Evolutionary conservation across 164 flowering plant genomes (phyloP), one percentile per base, ranked within the genome.

Genomic region (Buxus sempervirens): DNA sequence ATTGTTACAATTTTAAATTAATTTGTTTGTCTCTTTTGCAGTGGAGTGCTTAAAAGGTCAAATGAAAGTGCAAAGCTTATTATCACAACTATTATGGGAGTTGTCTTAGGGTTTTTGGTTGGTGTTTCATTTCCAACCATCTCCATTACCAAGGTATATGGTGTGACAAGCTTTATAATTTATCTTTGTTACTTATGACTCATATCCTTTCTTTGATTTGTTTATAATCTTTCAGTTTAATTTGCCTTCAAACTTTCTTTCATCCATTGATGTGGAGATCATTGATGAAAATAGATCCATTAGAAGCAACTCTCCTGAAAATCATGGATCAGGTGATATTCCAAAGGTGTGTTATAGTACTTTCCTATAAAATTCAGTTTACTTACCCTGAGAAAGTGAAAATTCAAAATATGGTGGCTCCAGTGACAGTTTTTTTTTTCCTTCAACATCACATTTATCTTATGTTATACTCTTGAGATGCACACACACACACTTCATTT

Each of bases 101-200:
- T 90, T 41, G 73, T 87, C 5, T 79, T 90, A 80, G 98, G 98
- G 36, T 90, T 85, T 77, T 82, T 90, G 70, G 42, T 91, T 66
- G 97, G 98, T 57, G 68, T 85, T 71, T 88, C 97, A 7, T 88
- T 90, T 76, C 97, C 92, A 21, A 79, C 89, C 21, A 76, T 85
- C 66, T 83, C 88, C 49, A 66, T 88, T 54, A 69, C 68, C 32
- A 91, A 82, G 97, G 97, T 91, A 83, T 60, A 53, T 66, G 22
- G 51, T 23, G 54, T 54, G 1, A 10, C 0, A n/a, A 7, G 68
- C 16, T 49, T 32, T 8, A n/a, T 22, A 9, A 10, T 20, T 22
- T 63, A 48, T 60, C 32, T 58, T 1, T 24, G 15, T 54, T 26
- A 42, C n/a, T 0, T 60, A 1, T 25, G 18, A 54, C 21, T 32